These are phyloP conservation scores for Ambispora gerdemannii DNA, from an alignment of 192 early-diverging fungal species.

Conservation along the genomic window DNA sequence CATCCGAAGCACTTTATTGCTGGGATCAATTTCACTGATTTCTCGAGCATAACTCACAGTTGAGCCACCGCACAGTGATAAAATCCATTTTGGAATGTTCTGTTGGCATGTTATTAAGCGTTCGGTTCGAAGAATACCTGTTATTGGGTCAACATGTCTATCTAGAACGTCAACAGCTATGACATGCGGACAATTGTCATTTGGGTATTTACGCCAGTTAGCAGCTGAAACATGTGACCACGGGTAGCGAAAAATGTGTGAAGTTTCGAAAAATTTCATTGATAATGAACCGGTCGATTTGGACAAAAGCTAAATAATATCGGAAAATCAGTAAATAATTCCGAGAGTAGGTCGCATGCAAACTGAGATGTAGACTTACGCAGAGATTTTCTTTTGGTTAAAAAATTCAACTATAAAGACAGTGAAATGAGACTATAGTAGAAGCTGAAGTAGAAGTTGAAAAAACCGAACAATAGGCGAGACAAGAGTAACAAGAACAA, in stretches of 20 bases:
- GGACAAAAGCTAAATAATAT: too few relatives aligned
- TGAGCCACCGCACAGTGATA: conserved; percentile 61
- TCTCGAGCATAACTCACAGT: conserved; percentile 84
- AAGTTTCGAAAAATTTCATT: conserved; percentile 86
- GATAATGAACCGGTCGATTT: too few relatives aligned
- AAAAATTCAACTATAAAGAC: too few relatives aligned
- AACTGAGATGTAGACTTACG: too few relatives aligned
- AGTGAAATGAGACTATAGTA: too few relatives aligned
- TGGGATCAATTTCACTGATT: conserved; percentile 82
- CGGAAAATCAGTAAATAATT: too few relatives aligned
- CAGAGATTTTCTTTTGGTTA: too few relatives aligned
- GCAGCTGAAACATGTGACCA: conserved; percentile 83
- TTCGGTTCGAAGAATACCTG: conserved; percentile 84
- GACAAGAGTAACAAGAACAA: too few relatives aligned
- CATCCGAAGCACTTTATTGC: conserved; percentile 67
- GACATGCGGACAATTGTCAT: conserved; percentile 89
- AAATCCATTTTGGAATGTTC: conserved; percentile 75
- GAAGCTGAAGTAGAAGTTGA: too few relatives aligned
- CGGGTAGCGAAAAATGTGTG: conserved; percentile 75
- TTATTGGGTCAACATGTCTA: conserved; percentile 73
- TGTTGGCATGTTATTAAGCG: conserved; percentile 89
- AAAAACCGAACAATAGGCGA: too few relatives aligned
- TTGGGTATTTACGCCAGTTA: conserved; percentile 98
- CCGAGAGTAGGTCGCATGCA: too few relatives aligned
- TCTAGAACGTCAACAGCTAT: conserved; percentile 85